Evolutionary conservation across 1,139 yeast species (phyloP), one percentile per base, ranked within the genome.

Genomic region (Meyerozyma sp.): DNA sequence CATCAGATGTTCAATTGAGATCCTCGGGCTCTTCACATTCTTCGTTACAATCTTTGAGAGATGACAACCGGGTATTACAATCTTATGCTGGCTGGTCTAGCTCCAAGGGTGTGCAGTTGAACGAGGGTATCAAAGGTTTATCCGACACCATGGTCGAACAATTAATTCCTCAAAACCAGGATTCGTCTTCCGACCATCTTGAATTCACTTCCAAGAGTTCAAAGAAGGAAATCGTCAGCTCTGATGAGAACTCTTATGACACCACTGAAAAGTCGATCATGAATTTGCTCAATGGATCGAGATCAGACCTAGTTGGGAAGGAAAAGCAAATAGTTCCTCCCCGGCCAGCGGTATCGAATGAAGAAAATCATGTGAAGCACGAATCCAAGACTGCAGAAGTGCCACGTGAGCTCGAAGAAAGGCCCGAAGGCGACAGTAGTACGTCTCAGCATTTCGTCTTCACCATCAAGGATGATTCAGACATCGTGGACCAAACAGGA

Each of bases 41-140:
- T 3, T 71, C 77, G 6, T 61, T 73, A 41, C 75, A 68, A 50
- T 70, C 76, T 2, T 61, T 73, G 42, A 49, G 60, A 39, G 75
- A 69, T 30, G 56, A 61, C 23, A 72, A 70, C 49, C 55, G 77
- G 40, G 49, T 54, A 7, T 60, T 73, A 40, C 57, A 61, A 11
- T 64, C 72, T 1, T 52, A 58, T 5, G 48, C 50, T 8, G 56
- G 57, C 13, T 54, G 56, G 25, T 51, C 52, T 13, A 48, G 59
- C 4, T 54, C 57, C 21, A 59, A 56, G 29, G 76, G 77, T 2
- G 50, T 70, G 3, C 61, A 63, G 45, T 56, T 73, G 44, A 68
- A 68, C 47, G 76, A 72, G 50, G 78, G 78, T 9, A 68, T 73
- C 27, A 70, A 68, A 47, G 77, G 77, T 1, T 67, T 72, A 43